phyloP scores from a whole-genome alignment of 805 yeast species.

The Schizosaccharomyces cryophilus region DNA sequence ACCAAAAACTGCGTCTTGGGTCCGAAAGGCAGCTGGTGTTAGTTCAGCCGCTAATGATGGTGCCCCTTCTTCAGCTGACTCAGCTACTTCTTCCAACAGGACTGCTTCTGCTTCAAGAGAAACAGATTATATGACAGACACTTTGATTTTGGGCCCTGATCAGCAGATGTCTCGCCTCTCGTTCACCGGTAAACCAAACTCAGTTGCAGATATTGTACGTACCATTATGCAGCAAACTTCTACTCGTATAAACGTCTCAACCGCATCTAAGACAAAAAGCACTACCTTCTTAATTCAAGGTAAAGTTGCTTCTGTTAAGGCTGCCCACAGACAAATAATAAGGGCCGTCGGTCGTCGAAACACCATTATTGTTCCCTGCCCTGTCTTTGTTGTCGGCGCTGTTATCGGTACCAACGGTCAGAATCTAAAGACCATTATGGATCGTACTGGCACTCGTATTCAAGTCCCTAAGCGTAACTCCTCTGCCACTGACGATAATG shows the following conservation, averaged over 20 bases:
- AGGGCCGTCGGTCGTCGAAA: conserved; percentile 34
- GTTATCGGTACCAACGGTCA: conserved; percentile 77
- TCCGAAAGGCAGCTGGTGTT: background rate
- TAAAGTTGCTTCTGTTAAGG: conserved; percentile 33
- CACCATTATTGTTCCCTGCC: conserved; percentile 33
- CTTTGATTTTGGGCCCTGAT: background rate
- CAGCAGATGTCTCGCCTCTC: background rate
- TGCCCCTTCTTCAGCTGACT: background rate
- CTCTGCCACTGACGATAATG: conserved; percentile 2
- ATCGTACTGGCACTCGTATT: conserved; percentile 39
- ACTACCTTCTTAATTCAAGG: conserved; percentile 73
- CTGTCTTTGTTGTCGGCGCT: conserved; percentile 49
- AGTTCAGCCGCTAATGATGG: background rate
- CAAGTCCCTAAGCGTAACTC: conserved; percentile 26
- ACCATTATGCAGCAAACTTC: conserved; percentile 30
- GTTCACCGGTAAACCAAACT: background rate
- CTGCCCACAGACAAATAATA: conserved; percentile 52
- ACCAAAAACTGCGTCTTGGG: background rate
- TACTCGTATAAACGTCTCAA: conserved; percentile 60
- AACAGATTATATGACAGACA: background rate
- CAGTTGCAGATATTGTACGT: conserved; percentile 2
- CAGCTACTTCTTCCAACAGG: conserved; percentile 1
- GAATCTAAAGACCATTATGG: conserved; percentile 55
- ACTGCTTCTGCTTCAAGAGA: conserved; percentile 3
- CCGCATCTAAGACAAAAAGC: conserved; percentile 46